A percentile compares a stretch with the other conserved stretches of the same genome.
phyloP scores from a whole-genome alignment of 108 stramenopile genomes.

The Cyclotella distinguenda region DNA sequence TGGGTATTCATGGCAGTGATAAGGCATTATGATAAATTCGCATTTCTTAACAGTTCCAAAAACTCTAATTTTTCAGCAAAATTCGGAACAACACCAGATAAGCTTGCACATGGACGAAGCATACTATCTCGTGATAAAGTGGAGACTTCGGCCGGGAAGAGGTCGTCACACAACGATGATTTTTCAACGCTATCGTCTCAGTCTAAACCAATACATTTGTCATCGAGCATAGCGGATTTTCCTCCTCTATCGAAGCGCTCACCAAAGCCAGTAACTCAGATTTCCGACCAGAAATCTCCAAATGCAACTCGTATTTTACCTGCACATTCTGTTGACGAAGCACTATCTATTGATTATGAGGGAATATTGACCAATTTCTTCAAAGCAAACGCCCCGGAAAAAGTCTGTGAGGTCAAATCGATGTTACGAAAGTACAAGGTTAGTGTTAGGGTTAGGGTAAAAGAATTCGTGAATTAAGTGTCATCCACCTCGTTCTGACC shows the following conservation, averaged over 20 bases:
- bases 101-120: slow-evolving; percentile 49
- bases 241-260: slow-evolving; percentile 10
- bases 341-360: slow-evolving; percentile 50
- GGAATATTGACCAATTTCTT: slow-evolving; percentile 64
- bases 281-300: not conserved
- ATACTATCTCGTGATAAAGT: slow-evolving; percentile 36
- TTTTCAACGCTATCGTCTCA: not conserved
- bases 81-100: slow-evolving; percentile 79
- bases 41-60: slow-evolving; percentile 3
- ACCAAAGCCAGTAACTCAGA: slow-evolving; percentile 25
- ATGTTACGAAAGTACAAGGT: slow-evolving; percentile 74
- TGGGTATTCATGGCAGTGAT: too few species aligned
- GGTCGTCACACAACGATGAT: not conserved
- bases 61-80: slow-evolving; percentile 17
- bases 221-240: slow-evolving; percentile 15
- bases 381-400: slow-evolving; percentile 63
- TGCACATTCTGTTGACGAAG: not conserved
- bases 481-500: not conserved
- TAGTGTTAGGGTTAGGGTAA: too few species aligned
- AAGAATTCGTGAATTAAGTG: not conserved
- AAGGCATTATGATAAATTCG: too few species aligned
- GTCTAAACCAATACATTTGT: too few species aligned
- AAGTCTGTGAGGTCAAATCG: slow-evolving; percentile 59
- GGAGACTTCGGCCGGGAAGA: slow-evolving; percentile 14
- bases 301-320: not conserved